A percentile compares a stretch with the other conserved stretches of the same genome.
Conservation (phyloP, 148 eudicot genomes). For the Camellia sinensis region DNA sequence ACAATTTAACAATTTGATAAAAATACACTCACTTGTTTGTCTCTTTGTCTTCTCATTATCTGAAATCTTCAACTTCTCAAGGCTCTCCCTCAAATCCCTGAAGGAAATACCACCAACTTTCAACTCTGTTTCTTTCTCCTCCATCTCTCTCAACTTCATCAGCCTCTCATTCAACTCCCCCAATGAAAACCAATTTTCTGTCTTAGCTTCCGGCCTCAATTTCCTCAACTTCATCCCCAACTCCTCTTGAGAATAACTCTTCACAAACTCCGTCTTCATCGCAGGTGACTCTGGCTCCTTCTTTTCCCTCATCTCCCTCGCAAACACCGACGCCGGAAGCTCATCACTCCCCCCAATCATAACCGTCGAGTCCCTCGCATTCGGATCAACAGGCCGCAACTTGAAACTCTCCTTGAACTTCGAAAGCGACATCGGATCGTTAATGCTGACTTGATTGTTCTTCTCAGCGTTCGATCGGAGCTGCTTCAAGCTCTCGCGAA, state of each 20-base stretch:
- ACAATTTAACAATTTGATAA: neutral
- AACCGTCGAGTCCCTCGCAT: neutral
- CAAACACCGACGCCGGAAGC: slow-evolving; percentile 26
- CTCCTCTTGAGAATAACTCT: slow-evolving; percentile 31
- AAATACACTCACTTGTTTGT: slow-evolving; percentile 25
- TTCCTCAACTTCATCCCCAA: slow-evolving; percentile 58
- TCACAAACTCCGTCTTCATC: slow-evolving; percentile 25
- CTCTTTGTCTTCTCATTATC: neutral
- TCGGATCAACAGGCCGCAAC: slow-evolving; percentile 1
- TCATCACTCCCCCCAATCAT: slow-evolving; percentile 32
- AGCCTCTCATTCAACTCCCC: slow-evolving; percentile 63
- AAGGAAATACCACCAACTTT: neutral
- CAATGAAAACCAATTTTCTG: slow-evolving; percentile 48
- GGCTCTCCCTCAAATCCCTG: slow-evolving; percentile 29
- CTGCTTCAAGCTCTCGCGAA: slow-evolving; percentile 34
- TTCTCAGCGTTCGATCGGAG: neutral
- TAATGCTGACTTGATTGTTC: neutral
- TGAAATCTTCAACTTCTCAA: neutral
- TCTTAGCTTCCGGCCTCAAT: slow-evolving; percentile 51
- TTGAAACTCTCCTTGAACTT: slow-evolving; percentile 23
- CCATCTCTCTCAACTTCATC: slow-evolving; percentile 46
- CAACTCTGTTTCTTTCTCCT: slow-evolving; percentile 20
- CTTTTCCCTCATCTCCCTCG: slow-evolving; percentile 31
- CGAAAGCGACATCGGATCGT: slow-evolving; percentile 15
- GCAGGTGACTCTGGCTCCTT: neutral